A percentile compares a stretch with the other conserved stretches of the same genome.
Conservation (phyloP, 371 early-diverging fungal species). For the Lichtheimia ramosa region DNA sequence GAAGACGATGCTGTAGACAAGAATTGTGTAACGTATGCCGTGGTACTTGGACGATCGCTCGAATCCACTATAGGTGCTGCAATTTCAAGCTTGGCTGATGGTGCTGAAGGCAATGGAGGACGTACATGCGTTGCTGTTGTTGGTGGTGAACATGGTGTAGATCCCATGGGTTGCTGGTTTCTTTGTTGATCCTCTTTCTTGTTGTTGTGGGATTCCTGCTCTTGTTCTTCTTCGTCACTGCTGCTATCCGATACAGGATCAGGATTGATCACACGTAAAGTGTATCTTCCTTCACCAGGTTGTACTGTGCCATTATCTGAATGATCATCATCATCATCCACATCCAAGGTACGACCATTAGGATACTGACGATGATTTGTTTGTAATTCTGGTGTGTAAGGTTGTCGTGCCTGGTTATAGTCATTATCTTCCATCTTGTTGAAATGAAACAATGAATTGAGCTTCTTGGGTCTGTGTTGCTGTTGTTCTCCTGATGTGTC, state of each 20-base stretch:
- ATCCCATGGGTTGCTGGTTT: background rate
- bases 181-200: background rate
- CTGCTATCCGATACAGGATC: constrained; percentile 19
- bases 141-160: background rate
- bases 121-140: background rate
- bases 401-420: constrained; percentile 3
- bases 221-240: constrained; percentile 13
- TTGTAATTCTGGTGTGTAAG: background rate
- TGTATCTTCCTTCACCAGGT: constrained; percentile 9
- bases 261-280: constrained; percentile 26
- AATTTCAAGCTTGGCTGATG: background rate
- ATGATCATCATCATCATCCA: constrained; percentile 13
- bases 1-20: background rate
- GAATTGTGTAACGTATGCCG: background rate
- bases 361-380: background rate
- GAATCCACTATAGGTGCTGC: background rate
- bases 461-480: constrained; percentile 7
- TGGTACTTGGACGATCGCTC: background rate
- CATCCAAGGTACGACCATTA: background rate
- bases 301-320: constrained; percentile 8
- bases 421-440: constrained; percentile 1
- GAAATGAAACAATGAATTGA: constrained; percentile 13
- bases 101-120: background rate
- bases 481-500: background rate
- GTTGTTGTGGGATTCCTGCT: constrained; percentile 2